Percentiles rank a stretch among this genome's conserved stretches.
Evolutionary conservation across 257 asterid genomes (phyloP).

Genomic region (Eustoma russellianum): DNA sequence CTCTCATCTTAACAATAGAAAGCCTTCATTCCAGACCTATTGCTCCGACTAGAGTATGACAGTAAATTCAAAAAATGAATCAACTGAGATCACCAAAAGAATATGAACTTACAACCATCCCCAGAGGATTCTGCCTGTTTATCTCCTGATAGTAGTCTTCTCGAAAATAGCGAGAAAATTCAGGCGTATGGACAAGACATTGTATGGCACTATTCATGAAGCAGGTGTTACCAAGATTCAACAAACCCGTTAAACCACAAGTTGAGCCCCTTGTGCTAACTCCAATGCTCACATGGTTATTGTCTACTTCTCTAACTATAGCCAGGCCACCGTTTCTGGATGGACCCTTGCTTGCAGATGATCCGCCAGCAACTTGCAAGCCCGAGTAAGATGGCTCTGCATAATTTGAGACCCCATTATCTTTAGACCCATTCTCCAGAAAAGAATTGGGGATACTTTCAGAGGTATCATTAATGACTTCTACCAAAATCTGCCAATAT

Average conservation of each 20-base stretch:
- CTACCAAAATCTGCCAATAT: constrained; percentile 67
- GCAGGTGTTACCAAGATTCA: constrained; percentile 98
- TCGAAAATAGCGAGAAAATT: constrained; percentile 85
- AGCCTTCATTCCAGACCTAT: not conserved
- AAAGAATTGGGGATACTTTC: constrained; percentile 41
- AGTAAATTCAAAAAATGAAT: not conserved
- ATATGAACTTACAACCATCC: constrained; percentile 94
- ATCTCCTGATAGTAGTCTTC: constrained; percentile 96
- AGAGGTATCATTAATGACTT: constrained; percentile 36
- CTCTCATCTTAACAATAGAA: not conserved
- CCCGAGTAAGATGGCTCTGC: constrained; percentile 41
- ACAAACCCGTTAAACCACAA: constrained; percentile 86
- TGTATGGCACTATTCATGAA: constrained; percentile 98
- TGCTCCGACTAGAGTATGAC: not conserved
- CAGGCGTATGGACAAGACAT: constrained; percentile 97
- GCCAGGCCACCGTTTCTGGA: constrained; percentile 62
- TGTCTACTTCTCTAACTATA: constrained; percentile 36
- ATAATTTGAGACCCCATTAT: constrained; percentile 46
- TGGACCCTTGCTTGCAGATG: constrained; percentile 53
- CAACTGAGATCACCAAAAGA: not conserved
- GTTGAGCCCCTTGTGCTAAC: constrained; percentile 91
- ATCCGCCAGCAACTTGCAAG: constrained; percentile 55
- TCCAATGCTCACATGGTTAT: constrained; percentile 63
- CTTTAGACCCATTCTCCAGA: constrained; percentile 58
- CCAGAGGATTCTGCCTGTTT: constrained; percentile 91